These are phyloP conservation scores for Rhodosporidiobolus sp. DNA, from an alignment of 768 basidiomycete species.

Conservation along the genomic window DNA sequence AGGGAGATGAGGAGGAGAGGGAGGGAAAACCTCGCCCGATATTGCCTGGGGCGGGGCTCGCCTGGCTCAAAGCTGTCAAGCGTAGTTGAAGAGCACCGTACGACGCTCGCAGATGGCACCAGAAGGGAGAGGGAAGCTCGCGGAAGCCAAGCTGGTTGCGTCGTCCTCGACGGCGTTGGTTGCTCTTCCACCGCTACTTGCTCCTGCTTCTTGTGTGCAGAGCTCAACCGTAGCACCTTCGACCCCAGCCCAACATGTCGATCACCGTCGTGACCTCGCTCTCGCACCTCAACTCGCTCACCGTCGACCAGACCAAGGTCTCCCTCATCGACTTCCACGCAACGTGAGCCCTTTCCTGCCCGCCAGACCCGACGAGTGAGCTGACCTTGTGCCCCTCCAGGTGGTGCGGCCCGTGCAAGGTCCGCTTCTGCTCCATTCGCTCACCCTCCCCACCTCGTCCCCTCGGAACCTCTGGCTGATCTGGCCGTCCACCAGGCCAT, in stretches of 20 bases:
- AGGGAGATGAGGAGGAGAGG: no score
- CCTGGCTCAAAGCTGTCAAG: no score
- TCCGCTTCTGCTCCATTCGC: background rate
- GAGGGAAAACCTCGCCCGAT: no score
- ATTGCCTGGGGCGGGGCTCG: no score
- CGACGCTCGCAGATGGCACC: no score
- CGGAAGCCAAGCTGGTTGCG: no score
- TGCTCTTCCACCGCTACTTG: no score
- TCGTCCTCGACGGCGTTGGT: no score
- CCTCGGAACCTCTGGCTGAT: background rate
- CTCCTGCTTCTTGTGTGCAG: no score
- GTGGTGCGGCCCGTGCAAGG: constrained; percentile 42
- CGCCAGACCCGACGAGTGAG: fast-evolving
- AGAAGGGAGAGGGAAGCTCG: no score
- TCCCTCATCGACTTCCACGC: constrained; percentile 36
- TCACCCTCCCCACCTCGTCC: background rate
- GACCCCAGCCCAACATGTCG: background rate
- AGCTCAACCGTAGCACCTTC: no score
- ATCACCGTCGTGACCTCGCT: constrained; percentile 19
- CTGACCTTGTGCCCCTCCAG: background rate
- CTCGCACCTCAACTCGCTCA: constrained; percentile 20
- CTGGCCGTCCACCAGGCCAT: constrained; percentile 10
- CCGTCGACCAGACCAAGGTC: background rate
- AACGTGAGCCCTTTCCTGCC: background rate
- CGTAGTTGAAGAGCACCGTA: no score